phyloP scores from a whole-genome alignment of 257 asterid species.

The Solanum microdontum region DNA sequence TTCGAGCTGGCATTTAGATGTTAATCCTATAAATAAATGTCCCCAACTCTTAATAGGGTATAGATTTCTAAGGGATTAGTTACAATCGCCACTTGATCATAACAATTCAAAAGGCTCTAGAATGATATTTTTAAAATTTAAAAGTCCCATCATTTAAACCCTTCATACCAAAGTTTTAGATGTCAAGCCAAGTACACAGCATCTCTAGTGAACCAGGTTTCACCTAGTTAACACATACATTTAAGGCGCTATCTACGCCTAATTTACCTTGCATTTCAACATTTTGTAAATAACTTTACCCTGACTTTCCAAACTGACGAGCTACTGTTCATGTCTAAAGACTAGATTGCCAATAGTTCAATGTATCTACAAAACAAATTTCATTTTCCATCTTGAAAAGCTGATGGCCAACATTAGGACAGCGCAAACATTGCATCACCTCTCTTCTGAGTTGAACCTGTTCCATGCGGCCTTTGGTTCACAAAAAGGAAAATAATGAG shows the following conservation, averaged over 20 bases:
- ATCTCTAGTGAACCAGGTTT: background rate
- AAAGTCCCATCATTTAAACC: no score
- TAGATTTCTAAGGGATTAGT: background rate
- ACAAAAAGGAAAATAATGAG: conserved; percentile 3
- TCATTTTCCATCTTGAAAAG: background rate
- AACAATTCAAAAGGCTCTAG: no score
- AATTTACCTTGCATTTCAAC: background rate
- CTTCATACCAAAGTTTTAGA: background rate
- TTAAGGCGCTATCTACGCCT: background rate
- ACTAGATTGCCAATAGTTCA: background rate
- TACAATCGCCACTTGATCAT: background rate
- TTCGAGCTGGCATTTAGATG: background rate
- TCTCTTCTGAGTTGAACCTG: conserved; percentile 89
- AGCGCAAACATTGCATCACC: conserved; percentile 27
- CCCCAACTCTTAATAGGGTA: background rate
- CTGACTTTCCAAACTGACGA: background rate
- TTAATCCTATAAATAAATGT: no score
- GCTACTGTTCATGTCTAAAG: background rate
- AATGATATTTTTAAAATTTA: background rate
- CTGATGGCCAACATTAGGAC: background rate
- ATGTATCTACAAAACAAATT: background rate
- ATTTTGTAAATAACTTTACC: background rate
- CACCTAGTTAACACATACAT: background rate
- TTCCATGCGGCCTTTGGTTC: conserved; percentile 85
- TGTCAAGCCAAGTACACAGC: background rate